Percentiles rank a stretch among this genome's conserved stretches.
phyloP scores from a whole-genome alignment of 345 rosid genomes.

The Salix viminalis region DNA sequence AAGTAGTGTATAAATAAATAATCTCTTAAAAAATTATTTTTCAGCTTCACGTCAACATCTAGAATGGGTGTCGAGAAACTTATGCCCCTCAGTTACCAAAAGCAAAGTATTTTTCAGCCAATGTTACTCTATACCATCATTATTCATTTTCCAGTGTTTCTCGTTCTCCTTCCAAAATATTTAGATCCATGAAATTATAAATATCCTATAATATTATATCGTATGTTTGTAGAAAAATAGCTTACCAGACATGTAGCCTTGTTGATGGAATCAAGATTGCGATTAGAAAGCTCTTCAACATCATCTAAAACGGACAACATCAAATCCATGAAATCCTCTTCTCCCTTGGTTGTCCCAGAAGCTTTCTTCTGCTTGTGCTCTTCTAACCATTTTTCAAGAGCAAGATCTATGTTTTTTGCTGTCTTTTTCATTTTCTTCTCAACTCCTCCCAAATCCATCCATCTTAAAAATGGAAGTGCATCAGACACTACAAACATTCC shows the following conservation, averaged over 20 bases:
- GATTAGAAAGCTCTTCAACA: not conserved
- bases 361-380: slow-evolving; percentile 6
- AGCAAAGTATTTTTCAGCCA: too few relatives aligned
- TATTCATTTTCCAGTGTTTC: too few relatives aligned
- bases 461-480: slow-evolving; percentile 29
- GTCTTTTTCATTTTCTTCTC: slow-evolving; percentile 31
- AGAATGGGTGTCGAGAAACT: too few relatives aligned
- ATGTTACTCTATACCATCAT: too few relatives aligned
- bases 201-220: too few relatives aligned
- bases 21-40: too few relatives aligned
- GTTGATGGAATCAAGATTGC: slow-evolving; percentile 24
- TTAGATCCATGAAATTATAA: too few relatives aligned
- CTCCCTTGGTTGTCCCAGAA: not conserved
- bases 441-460: slow-evolving; percentile 34
- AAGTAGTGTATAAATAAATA: too few relatives aligned
- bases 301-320: slow-evolving; percentile 20
- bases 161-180: too few relatives aligned
- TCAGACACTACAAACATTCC: slow-evolving; percentile 29
- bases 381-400: not conserved
- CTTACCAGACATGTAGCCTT: slow-evolving; percentile 36
- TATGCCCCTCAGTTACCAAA: too few relatives aligned
- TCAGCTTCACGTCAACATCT: too few relatives aligned
- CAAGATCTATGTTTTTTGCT: slow-evolving; percentile 17
- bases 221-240: too few relatives aligned
- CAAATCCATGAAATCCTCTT: slow-evolving; percentile 40